A percentile compares a stretch with the other conserved stretches of the same genome.
These are phyloP conservation scores for Blastocystis sp. DNA, from an alignment of 352 stramenopile genomes.

Conservation along the genomic window DNA sequence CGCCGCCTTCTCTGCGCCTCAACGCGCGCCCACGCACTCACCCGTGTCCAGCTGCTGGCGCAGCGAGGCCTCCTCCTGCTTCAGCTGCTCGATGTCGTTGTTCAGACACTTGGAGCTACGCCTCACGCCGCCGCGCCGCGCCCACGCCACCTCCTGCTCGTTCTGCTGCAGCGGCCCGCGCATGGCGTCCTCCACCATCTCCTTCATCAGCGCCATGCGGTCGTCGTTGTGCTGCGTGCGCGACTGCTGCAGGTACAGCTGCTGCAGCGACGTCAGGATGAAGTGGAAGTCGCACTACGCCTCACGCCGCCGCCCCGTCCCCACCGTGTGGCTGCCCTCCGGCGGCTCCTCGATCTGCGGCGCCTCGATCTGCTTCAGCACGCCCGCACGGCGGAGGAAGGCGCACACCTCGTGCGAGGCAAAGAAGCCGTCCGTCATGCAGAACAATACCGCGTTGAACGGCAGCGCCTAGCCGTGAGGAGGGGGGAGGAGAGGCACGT, in stretches of 20 bases:
- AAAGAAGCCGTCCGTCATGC: constrained; percentile 58
- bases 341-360: background rate
- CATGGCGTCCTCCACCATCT: constrained; percentile 60
- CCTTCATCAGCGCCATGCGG: constrained; percentile 63
- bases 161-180: constrained; percentile 34
- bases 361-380: background rate
- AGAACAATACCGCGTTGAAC: constrained; percentile 58
- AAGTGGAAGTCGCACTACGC: constrained; percentile 59
- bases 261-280: constrained; percentile 57
- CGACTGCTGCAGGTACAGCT: constrained; percentile 61
- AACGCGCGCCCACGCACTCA: background rate
- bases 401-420: constrained; percentile 30
- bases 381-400: constrained; percentile 27
- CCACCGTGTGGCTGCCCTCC: background rate
- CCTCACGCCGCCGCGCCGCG: background rate
- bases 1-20: constrained; percentile 21
- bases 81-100: constrained; percentile 42
- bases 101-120: constrained; percentile 21
- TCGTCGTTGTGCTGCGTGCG: constrained; percentile 54
- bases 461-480: constrained; percentile 26
- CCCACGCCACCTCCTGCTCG: constrained; percentile 13
- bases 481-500: background rate
- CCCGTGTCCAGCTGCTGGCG: constrained; percentile 20
- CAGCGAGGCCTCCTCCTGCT: constrained; percentile 18
- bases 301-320: background rate